Conservation (phyloP, 768 basidiomycete species). For the Termitomyces sp. region DNA sequence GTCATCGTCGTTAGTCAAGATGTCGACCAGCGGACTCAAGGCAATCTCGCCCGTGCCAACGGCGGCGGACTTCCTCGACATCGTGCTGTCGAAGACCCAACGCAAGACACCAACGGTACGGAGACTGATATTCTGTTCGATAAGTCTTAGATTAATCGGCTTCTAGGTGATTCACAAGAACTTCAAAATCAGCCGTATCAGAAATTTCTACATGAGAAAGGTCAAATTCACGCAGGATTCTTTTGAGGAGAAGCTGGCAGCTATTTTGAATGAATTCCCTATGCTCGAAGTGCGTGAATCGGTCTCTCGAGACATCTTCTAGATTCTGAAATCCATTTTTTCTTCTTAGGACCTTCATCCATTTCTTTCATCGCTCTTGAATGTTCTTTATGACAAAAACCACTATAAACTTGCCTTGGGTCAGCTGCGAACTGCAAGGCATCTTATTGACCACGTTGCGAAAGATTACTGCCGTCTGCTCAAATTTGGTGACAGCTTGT, state of each 20-base stretch:
- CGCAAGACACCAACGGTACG: slow-evolving; percentile 93
- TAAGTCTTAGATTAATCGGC: neutral
- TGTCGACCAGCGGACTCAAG: slow-evolving; percentile 89
- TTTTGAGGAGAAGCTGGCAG: slow-evolving; percentile 92
- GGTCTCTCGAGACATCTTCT: neutral
- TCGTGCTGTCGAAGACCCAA: slow-evolving; percentile 90
- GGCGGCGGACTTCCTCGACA: slow-evolving; percentile 90
- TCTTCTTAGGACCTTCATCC: slow-evolving; percentile 80
- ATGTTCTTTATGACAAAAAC: slow-evolving; percentile 99
- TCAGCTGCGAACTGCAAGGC: slow-evolving; percentile 90
- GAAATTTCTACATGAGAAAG: slow-evolving; percentile 98
- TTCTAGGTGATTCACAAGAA: slow-evolving; percentile 95
- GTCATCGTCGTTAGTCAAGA: slow-evolving; percentile 19
- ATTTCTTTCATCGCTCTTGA: slow-evolving; percentile 92
- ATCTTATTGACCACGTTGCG: slow-evolving; percentile 94
- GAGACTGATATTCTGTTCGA: neutral
- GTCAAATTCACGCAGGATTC: slow-evolving; percentile 98
- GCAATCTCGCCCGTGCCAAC: slow-evolving; percentile 98
- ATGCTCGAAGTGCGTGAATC: slow-evolving; percentile 79
- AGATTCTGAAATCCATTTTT: neutral
- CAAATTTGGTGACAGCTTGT: slow-evolving; percentile 97
- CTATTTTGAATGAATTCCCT: slow-evolving; percentile 94
- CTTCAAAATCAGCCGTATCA: slow-evolving; percentile 98
- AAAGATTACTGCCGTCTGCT: slow-evolving; percentile 96
- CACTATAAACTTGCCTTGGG: slow-evolving; percentile 99